These are phyloP conservation scores for Candolleomyces aberdarensis DNA, from an alignment of 768 basidiomycete species.

Conservation along the genomic window DNA sequence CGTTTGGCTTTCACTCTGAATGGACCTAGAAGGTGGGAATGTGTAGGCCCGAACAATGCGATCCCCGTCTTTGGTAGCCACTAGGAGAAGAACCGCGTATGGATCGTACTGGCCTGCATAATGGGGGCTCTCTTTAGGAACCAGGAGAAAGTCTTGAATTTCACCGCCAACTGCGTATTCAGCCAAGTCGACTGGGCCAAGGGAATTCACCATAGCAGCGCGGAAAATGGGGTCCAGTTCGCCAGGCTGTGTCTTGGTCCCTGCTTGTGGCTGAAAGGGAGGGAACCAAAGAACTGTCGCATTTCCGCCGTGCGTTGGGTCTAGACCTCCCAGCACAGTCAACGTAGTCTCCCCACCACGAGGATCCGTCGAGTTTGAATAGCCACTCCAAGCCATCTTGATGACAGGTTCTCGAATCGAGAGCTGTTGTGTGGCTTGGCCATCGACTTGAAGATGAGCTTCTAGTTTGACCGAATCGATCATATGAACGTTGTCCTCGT, in stretches of 20 bases:
- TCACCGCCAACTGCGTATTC: conserved; percentile 58
- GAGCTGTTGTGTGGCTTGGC: conserved; percentile 13
- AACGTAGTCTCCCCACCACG: conserved; percentile 72
- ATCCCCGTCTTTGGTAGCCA: conserved; percentile 44
- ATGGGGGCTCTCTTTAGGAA: conserved; percentile 71
- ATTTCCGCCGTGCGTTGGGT: conserved; percentile 51
- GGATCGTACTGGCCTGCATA: conserved; percentile 68
- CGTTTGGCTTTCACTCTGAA: neutral
- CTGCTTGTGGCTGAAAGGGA: conserved; percentile 48
- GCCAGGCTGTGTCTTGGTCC: conserved; percentile 18
- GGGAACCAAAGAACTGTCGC: conserved; percentile 71
- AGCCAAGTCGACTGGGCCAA: conserved; percentile 44
- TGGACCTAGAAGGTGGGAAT: conserved; percentile 60
- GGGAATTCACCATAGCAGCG: conserved; percentile 61
- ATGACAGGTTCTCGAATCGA: conserved; percentile 70
- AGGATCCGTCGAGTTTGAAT: conserved; percentile 61
- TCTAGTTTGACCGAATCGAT: conserved; percentile 50
- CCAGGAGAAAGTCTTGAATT: conserved; percentile 75
- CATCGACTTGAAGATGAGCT: conserved; percentile 25
- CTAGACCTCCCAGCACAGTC: conserved; percentile 74
- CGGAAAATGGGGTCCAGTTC: conserved; percentile 49
- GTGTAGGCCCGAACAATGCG: conserved; percentile 60
- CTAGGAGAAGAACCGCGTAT: conserved; percentile 58
- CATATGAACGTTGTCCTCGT: conserved; percentile 48
- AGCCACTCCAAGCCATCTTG: conserved; percentile 83